Conservation (phyloP, 2,329 filamentous ascomycete genomes). For the Pseudogymnoascus destructans region DNA sequence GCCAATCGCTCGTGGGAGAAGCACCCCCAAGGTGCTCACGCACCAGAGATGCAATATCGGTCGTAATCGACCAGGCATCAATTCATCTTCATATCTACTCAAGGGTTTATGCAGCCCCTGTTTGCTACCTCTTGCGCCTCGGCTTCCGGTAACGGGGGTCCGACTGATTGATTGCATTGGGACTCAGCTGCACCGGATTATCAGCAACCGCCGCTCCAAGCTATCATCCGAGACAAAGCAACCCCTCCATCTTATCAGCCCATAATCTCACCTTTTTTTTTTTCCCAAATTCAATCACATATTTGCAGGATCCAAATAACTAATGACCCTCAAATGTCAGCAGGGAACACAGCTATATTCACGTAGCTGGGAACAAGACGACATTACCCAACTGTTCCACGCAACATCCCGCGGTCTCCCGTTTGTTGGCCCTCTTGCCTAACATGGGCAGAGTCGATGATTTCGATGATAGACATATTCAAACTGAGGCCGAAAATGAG, state of each 20-base stretch:
- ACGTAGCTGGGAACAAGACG: not conserved
- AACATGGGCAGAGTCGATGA: constrained; percentile 55
- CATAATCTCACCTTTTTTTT: not conserved
- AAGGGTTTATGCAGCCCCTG: not conserved
- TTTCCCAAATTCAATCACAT: not conserved
- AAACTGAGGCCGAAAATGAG: constrained; percentile 46
- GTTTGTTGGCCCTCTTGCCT: constrained; percentile 35
- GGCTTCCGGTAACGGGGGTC: not conserved
- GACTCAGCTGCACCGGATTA: not conserved
- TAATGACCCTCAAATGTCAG: not conserved
- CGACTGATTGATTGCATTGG: constrained; percentile 2
- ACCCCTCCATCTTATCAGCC: not conserved
- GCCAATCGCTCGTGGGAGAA: constrained; percentile 2
- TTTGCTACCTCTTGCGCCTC: not conserved
- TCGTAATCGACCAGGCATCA: not conserved
- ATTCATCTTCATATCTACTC: not conserved
- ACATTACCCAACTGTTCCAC: not conserved
- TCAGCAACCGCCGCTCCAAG: not conserved
- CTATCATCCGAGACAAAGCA: constrained; percentile 5
- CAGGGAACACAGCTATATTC: not conserved
- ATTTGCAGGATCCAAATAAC: constrained; percentile 1
- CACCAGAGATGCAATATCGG: not conserved
- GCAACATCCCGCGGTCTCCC: not conserved
- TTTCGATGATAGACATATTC: constrained; percentile 55
- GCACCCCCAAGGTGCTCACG: not conserved